Conservation (phyloP, 768 basidiomycete genomes). For the Rhizopogon vulgaris region DNA sequence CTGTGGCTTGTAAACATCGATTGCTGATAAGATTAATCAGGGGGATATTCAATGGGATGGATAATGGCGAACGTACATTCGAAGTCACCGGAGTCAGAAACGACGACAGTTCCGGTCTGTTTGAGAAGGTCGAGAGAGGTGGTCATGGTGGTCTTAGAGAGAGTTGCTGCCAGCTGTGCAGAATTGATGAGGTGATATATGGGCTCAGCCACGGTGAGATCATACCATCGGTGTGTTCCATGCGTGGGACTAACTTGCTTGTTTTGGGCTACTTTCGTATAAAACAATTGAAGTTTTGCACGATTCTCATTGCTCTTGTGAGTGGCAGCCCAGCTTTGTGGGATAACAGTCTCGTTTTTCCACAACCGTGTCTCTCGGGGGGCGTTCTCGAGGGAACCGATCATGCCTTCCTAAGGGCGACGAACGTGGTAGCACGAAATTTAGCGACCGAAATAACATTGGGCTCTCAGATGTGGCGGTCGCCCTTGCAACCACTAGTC, state of each 20-base stretch:
- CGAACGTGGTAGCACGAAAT: slow-evolving; percentile 8
- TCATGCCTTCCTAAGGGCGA: slow-evolving; percentile 5
- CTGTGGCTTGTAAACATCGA: slow-evolving; percentile 95
- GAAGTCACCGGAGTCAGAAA: slow-evolving; percentile 97
- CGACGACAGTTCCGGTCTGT: slow-evolving; percentile 90
- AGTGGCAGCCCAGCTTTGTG: neutral
- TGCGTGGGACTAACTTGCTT: neutral
- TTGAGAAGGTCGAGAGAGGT: slow-evolving; percentile 82
- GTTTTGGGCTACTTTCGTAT: neutral
- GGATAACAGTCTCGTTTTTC: slow-evolving; percentile 8
- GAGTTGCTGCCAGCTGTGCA: neutral
- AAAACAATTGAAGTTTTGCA: neutral
- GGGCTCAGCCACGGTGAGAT: slow-evolving; percentile 3
- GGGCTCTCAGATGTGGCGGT: slow-evolving; percentile 6
- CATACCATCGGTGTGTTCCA: slow-evolving; percentile 1
- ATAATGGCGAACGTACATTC: slow-evolving; percentile 44
- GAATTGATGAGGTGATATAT: slow-evolving; percentile 8
- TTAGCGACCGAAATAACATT: slow-evolving; percentile 9
- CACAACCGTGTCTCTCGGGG: slow-evolving; percentile 13
- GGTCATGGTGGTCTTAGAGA: slow-evolving; percentile 49
- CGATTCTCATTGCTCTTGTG: neutral
- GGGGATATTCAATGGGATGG: slow-evolving; percentile 13
- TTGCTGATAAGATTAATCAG: slow-evolving; percentile 47
- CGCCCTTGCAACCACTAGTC: slow-evolving; percentile 1
- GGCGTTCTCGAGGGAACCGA: slow-evolving; percentile 4